These are phyloP conservation scores for Rhodamnia rubescens DNA, from an alignment of 345 rosid species.

Conservation along the genomic window DNA sequence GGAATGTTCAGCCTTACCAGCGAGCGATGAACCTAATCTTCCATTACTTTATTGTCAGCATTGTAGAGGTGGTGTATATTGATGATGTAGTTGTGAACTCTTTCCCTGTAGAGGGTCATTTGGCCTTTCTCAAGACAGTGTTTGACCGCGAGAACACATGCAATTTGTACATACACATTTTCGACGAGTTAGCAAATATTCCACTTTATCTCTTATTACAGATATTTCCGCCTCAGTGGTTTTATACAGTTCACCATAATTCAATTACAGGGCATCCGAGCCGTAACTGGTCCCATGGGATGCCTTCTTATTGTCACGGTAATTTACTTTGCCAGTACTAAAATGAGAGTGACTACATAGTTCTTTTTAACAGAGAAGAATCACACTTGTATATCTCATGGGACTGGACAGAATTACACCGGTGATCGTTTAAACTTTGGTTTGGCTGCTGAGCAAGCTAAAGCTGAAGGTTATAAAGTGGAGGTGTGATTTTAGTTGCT, in stretches of 20 bases:
- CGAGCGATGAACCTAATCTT: too few species aligned
- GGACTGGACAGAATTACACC: constrained; percentile 67
- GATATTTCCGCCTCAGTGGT: background rate
- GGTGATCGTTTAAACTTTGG: constrained; percentile 98
- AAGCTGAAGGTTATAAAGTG: constrained; percentile 90
- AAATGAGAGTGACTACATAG: background rate
- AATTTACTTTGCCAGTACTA: constrained; percentile 8
- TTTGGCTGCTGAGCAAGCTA: constrained; percentile 98
- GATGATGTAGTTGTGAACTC: too few species aligned
- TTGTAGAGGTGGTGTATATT: too few species aligned
- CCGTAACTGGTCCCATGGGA: constrained; percentile 95
- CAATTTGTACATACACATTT: background rate
- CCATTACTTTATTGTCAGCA: too few species aligned
- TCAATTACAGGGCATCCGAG: constrained; percentile 75
- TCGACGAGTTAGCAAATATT: background rate
- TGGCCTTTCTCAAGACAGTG: too few species aligned
- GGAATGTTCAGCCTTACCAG: too few species aligned
- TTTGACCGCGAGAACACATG: background rate
- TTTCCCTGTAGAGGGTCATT: too few species aligned
- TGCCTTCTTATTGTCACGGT: constrained; percentile 92
- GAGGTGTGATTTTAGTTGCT: constrained; percentile 39
- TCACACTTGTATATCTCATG: constrained; percentile 4
- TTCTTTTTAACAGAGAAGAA: background rate
- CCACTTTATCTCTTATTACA: background rate
- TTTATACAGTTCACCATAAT: background rate